Percentiles rank a stretch among this genome's conserved stretches.
Conservation (phyloP, 495 filamentous ascomycete genomes). For the Tuber brumale region DNA sequence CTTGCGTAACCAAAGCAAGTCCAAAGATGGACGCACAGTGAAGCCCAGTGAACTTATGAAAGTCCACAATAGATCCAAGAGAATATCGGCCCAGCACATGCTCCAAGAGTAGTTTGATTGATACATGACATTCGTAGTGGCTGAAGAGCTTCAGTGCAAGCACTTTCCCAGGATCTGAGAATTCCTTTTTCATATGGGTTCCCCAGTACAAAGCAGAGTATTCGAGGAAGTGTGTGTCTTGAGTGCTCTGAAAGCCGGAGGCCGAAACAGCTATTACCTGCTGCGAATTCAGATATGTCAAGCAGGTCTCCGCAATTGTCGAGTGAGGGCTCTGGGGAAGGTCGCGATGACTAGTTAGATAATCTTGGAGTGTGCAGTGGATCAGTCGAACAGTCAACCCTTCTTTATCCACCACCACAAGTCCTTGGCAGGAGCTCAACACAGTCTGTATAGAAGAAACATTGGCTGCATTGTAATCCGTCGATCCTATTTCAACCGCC, state of each 20-base stretch:
- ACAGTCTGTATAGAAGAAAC: background rate
- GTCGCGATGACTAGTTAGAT: background rate
- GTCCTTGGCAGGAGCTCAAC: background rate
- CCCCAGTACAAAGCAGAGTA: background rate
- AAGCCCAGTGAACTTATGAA: background rate
- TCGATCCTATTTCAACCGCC: background rate
- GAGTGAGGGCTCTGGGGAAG: background rate
- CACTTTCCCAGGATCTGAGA: background rate
- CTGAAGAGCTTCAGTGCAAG: background rate
- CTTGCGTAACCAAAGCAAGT: background rate
- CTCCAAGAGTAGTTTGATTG: too few relatives aligned
- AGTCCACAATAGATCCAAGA: background rate
- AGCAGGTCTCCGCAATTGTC: too few relatives aligned
- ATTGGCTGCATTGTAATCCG: background rate
- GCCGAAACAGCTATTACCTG: too few relatives aligned
- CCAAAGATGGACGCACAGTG: background rate
- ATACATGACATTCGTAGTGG: background rate
- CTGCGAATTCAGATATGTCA: too few relatives aligned
- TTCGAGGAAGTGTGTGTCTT: background rate
- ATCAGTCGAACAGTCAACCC: background rate
- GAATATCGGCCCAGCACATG: background rate
- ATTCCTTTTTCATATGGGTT: background rate
- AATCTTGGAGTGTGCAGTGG: background rate
- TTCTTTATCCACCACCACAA: background rate
- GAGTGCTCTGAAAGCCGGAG: background rate